Base-by-base conservation (phyloP, 345 rosid species). In the sweet orange (Citrus sinensis) region DNA sequence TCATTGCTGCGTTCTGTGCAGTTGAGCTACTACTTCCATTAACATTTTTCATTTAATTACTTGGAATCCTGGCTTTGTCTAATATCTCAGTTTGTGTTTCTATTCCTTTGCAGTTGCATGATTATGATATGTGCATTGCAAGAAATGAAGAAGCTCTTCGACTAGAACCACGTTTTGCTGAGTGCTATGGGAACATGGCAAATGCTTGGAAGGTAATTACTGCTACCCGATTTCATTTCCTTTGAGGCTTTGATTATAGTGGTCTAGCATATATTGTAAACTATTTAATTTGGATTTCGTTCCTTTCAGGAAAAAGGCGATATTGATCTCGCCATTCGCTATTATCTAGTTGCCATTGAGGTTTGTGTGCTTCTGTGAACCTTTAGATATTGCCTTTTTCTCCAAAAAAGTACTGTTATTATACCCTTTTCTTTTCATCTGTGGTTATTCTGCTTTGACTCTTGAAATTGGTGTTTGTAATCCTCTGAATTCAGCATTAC, bases 141-240 rank as follows among this genome's bases (percentile, higher is more conserved):
- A 92, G 89, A 85, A 97, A 97, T 78, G 96, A 97, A 83, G 99
- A 97, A 87, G 99, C 99, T 62, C 96, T 97, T 82, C 89, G 86
- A 62, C 85, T 94, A 66, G 94, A 94, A 55, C 99, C 98, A 40
- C 95, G 82, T 70, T 97, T 94, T 82, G 98, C 99, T 20, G 99
- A 97, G 89, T 97, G 99, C 83, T 97, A 93, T 83, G 99, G 99
- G 62, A 97, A 97, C 85, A 92, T 93, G 98, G 99, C 99, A 75
- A 97, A 97, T 80, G 99, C 99, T 35, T 93, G 97, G 98, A 97
- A 97, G 98, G 99, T 90, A 85, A 76, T 64, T 61, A 11, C 34
- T 54, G 22, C 67, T 49, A 30, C 34, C 29, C 25, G 39, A 54
- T 54, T 54, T 5, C 58, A 19, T 54, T 16, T 54, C 22, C 60